phyloP scores from a whole-genome alignment of 139 green algal genomes.

The Gonium pectorale region DNA sequence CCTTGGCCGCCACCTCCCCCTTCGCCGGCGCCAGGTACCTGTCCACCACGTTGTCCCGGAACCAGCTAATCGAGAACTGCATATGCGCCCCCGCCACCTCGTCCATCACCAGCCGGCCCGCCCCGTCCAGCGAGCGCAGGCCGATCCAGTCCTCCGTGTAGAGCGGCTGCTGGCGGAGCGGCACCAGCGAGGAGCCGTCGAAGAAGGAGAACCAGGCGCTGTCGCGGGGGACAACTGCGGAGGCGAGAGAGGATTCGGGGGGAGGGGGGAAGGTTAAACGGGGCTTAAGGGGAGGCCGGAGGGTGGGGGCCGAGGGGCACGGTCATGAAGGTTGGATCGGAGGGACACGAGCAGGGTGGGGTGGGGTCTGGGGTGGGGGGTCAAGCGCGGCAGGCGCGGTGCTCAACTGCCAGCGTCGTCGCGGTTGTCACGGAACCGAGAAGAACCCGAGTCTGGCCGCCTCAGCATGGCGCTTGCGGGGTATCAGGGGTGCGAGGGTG shows the following conservation, averaged over 20 bases:
- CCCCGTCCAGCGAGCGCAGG: constrained; percentile 75
- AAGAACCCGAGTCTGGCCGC: no score
- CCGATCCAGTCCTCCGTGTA: constrained; percentile 83
- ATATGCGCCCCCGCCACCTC: constrained; percentile 78
- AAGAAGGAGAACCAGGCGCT: constrained; percentile 84
- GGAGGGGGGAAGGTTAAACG: background rate
- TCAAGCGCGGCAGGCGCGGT: no score
- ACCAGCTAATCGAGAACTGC: constrained; percentile 84
- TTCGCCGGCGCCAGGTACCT: constrained; percentile 56
- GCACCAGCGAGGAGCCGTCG: constrained; percentile 70
- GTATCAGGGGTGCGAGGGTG: background rate
- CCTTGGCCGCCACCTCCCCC: no score
- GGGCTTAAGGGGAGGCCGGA: no score
- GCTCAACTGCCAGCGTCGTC: no score
- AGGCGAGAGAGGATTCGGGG: no score
- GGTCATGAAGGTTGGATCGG: background rate
- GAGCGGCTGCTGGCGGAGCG: constrained; percentile 57
- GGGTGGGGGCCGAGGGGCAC: no score
- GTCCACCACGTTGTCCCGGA: constrained; percentile 68
- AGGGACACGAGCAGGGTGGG: no score
- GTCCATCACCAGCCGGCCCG: constrained; percentile 63
- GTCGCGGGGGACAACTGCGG: constrained; percentile 81
- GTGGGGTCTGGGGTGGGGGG: no score
- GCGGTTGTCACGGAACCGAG: no score
- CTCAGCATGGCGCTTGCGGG: no score